A percentile compares a stretch with the other conserved stretches of the same genome.
phyloP scores from a whole-genome alignment of 495 filamentous ascomycete species.

The Staphylotrichum longicolle region DNA sequence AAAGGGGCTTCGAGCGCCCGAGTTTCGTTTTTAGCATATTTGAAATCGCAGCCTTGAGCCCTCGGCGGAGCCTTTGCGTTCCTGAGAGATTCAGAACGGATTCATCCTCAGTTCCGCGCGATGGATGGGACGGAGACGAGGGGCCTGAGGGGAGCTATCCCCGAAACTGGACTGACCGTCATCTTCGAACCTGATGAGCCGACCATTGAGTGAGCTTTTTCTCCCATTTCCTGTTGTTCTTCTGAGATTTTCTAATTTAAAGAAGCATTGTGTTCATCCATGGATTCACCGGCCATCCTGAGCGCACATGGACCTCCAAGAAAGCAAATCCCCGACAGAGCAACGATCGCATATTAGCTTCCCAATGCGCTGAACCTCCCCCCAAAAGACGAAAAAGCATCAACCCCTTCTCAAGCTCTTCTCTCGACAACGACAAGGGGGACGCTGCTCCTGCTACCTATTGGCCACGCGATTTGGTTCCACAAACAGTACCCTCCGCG shows the following conservation, averaged over 20 bases:
- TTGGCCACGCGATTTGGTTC: constrained; percentile 53
- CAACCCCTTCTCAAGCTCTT: constrained; percentile 6
- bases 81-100: too few species aligned
- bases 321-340: neutral
- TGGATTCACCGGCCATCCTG: constrained; percentile 40
- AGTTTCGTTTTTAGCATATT: too few species aligned
- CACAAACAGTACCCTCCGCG: constrained; percentile 42
- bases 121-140: too few species aligned
- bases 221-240: neutral
- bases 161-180: constrained; percentile 19
- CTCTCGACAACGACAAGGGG: neutral
- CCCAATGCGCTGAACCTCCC: constrained; percentile 12
- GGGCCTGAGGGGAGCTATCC: too few species aligned
- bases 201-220: constrained; percentile 23
- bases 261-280: constrained; percentile 36
- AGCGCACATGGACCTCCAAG: constrained; percentile 35
- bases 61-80: too few species aligned
- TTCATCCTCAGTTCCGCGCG: too few species aligned
- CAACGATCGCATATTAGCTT: neutral
- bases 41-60: too few species aligned
- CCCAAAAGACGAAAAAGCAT: constrained; percentile 11
- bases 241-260: neutral
- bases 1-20: too few species aligned
- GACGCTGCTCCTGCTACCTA: constrained; percentile 12
- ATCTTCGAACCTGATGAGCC: constrained; percentile 19